A percentile compares a stretch with the other conserved stretches of the same genome.
These are phyloP conservation scores for Eimeria sp. DNA, from an alignment of 169 alveolate genomes.

Conservation along the genomic window DNA sequence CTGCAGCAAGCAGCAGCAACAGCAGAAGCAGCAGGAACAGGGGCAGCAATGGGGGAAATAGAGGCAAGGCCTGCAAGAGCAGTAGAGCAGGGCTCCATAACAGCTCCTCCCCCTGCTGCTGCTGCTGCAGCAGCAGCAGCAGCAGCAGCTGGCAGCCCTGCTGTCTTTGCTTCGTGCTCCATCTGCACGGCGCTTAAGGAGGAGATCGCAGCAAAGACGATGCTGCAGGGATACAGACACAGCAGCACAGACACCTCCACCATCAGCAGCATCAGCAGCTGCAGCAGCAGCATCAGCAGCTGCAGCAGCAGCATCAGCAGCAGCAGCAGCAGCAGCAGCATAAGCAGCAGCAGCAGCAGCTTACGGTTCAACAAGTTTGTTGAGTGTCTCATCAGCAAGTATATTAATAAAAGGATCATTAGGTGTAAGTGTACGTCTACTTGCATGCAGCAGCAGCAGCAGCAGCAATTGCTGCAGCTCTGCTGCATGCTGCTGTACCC, in stretches of 20 bases:
- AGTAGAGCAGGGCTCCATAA: not conserved
- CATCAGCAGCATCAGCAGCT: not conserved
- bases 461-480: slow-evolving; percentile 63
- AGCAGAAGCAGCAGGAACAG: slow-evolving; percentile 43
- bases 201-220: slow-evolving; percentile 28
- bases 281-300: slow-evolving; percentile 17
- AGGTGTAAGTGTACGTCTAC: slow-evolving; percentile 41
- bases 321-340: slow-evolving; percentile 30
- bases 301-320: slow-evolving; percentile 19
- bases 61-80: slow-evolving; percentile 18
- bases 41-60: slow-evolving; percentile 17
- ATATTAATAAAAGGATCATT: not conserved
- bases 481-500: slow-evolving; percentile 12
- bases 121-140: slow-evolving; percentile 63
- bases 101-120: slow-evolving; percentile 11
- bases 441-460: slow-evolving; percentile 51
- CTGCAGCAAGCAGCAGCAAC: slow-evolving; percentile 62
- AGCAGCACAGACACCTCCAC: not conserved
- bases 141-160: not conserved
- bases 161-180: slow-evolving; percentile 62
- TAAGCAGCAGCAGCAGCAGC: slow-evolving; percentile 24
- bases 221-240: not conserved
- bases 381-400: slow-evolving; percentile 20
- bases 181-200: slow-evolving; percentile 55
- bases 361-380: slow-evolving; percentile 1